These are phyloP conservation scores for Salicornia ramosissima DNA, from an alignment of 148 eudicot species.

Conservation along the genomic window DNA sequence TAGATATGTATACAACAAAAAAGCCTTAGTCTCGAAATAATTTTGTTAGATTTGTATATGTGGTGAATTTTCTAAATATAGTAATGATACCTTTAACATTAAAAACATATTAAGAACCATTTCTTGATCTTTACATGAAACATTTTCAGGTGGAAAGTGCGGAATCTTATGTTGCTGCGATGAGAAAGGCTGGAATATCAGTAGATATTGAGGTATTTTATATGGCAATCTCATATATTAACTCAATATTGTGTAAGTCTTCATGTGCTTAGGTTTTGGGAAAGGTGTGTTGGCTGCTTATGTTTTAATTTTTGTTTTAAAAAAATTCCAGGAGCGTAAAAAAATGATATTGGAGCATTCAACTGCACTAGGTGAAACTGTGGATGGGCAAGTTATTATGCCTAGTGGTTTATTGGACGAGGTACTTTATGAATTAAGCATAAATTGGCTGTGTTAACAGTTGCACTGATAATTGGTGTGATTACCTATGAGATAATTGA, in stretches of 20 bases:
- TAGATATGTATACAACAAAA: too few species aligned
- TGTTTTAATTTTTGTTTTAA: conserved; percentile 12
- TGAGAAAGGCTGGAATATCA: conserved; percentile 70
- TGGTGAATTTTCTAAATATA: too few species aligned
- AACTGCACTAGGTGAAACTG: conserved; percentile 53
- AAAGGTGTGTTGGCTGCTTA: not conserved
- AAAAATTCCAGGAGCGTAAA: conserved; percentile 68
- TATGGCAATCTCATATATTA: not conserved
- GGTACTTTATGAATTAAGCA: conserved; percentile 38
- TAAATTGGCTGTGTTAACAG: not conserved
- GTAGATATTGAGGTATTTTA: conserved; percentile 63
- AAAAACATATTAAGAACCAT: not conserved
- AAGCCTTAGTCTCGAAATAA: too few species aligned
- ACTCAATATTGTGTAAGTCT: not conserved
- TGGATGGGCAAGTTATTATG: conserved; percentile 55
- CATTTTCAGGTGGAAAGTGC: conserved; percentile 66
- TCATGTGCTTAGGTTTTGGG: not conserved
- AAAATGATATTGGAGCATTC: conserved; percentile 57
- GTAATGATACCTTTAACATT: not conserved
- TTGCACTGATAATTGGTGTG: not conserved
- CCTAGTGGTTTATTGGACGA: conserved; percentile 76
- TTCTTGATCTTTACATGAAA: not conserved
- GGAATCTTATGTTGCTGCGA: conserved; percentile 58
- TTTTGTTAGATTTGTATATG: too few species aligned
- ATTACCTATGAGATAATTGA: not conserved